Base-by-base conservation (phyloP, 2,329 filamentous ascomycete genomes). In the Proliferodiscus dingleyae region DNA sequence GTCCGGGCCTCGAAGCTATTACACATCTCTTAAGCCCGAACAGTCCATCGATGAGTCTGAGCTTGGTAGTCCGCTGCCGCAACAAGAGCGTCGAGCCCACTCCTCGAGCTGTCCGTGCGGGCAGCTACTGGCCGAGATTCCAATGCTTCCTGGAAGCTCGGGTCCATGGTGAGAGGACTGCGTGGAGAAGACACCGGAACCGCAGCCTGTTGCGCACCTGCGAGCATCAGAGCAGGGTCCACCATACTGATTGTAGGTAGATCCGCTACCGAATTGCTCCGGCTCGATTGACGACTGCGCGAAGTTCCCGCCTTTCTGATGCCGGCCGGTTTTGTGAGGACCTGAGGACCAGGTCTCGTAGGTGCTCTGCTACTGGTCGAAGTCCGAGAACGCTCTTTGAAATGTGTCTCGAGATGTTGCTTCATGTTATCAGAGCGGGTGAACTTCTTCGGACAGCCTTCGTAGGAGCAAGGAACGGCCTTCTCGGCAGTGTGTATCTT, bases 351-450 rank as follows among this genome's bases (percentile, higher is more conserved):
- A 8, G 29, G n/a, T 5, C 29, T 5, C 5, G 29, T 9, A n/a
- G 15, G 7, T 37, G 34, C 10, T 22, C 34, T 37, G 19, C 18
- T 18, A n/a, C 18, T 15, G 16, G 42, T 28, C 2, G 51, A 46
- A 3, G 54, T 39, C 7, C 58, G 52, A 8, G 52, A 50, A 4
- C 55, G 71, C 52, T 81, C 75, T 65, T 81, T 82, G 66, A 78
- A 83, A 64, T 90, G 86, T 0, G 85, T 89, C 58, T 87, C 79
- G 23, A 87, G 75, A 60, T 90, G 86, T 68, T 89, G 86, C 72
- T 89, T 88, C 86, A 90, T 90, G 71, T 90, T 90, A 72, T 90
- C 86, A 57, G 84, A 82, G 53, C 86, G 83, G 9, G 85, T 89
- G 58, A 90, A 90, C 60, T 85, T 86, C 69, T 89, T 89, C 65